Base-by-base conservation (phyloP, 352 stramenopile species). In the Hyaloperonospora brassicae region DNA sequence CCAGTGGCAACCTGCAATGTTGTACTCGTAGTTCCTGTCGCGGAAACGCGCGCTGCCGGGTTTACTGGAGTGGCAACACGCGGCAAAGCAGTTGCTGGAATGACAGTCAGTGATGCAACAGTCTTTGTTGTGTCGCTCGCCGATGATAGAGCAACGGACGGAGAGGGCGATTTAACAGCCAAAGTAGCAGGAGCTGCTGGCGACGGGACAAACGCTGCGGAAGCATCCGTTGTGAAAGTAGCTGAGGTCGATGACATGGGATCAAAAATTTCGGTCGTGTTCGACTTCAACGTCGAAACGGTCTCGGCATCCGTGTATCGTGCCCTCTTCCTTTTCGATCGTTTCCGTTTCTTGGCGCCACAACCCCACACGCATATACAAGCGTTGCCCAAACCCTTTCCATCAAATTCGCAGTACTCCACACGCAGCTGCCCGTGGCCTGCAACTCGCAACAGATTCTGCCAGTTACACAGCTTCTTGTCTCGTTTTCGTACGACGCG, bases 371-470 rank as follows among this genome's bases (percentile, higher is more conserved):
- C 71, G 1, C 67, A 72, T 5, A 85, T 59, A 27, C 79, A 89
- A 10, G 79, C 73, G 21, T 92, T 89, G 1, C 81, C 79, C 14
- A 70, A 45, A 35, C 72, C 58, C 52, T 78, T 81, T 3, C 77
- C 79, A 27, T 86, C 73, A 58, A 92, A 81, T 34, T 88, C 71
- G 45, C 81, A 88, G 27, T 78, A 86, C 34, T 82, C 47, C 1
- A 84, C 73, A 9, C 76, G 70, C 12, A 91, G 27, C 14, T 51
- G 55, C 5, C 74, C 75, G 10, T 79, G 61, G 3, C 62, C 53
- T 2, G 66, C 63, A 2, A 87, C 66, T 44, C 73, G 70, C 0
- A 89, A 23, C 13, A 88, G 48, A 45, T 88, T 73, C 60, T 89
- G 79, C 80, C 76, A 87, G 42, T 82, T 76, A 2, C 36, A 44